Evolutionary conservation across 2,329 filamentous ascomycete genomes (phyloP).

Genomic region (Alternaria consortialis): DNA sequence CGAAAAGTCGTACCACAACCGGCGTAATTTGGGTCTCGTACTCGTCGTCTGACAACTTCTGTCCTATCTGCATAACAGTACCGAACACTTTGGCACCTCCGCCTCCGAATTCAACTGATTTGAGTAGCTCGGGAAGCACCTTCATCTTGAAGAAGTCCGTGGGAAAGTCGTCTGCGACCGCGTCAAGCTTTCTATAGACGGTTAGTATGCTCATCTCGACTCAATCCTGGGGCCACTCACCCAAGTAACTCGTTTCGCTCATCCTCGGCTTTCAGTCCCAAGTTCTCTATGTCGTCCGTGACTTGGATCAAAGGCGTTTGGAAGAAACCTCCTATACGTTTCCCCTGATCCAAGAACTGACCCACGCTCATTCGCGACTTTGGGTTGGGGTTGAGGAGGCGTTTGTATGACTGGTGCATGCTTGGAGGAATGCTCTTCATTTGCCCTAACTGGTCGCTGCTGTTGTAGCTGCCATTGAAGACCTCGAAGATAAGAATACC

Average conservation of each 20-base stretch:
- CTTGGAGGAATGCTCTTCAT: slow-evolving; percentile 84
- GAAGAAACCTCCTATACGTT: slow-evolving; percentile 84
- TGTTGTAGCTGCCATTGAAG: slow-evolving; percentile 85
- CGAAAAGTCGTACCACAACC: slow-evolving; percentile 85
- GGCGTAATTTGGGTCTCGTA: slow-evolving; percentile 86
- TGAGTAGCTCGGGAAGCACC: slow-evolving; percentile 92
- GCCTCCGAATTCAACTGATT: slow-evolving; percentile 97
- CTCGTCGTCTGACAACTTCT: slow-evolving; percentile 87
- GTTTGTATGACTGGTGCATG: slow-evolving; percentile 92
- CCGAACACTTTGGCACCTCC: slow-evolving; percentile 90
- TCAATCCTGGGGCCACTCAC: slow-evolving; percentile 48
- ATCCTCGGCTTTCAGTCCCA: slow-evolving; percentile 84
- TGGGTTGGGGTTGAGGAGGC: slow-evolving; percentile 86
- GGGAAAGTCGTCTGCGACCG: slow-evolving; percentile 90
- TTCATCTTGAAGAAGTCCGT: slow-evolving; percentile 99
- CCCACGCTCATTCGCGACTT: slow-evolving; percentile 85
- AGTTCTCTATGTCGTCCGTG: slow-evolving; percentile 89
- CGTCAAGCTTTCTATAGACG: slow-evolving; percentile 72
- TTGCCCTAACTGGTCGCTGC: slow-evolving; percentile 81
- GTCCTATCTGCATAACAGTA: slow-evolving; percentile 88
- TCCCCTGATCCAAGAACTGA: slow-evolving; percentile 90
- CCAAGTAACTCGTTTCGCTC: slow-evolving; percentile 87
- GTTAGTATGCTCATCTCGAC: slow-evolving; percentile 18
- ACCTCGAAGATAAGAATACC: slow-evolving; percentile 87
- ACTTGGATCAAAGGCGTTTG: slow-evolving; percentile 91